phyloP scores from a whole-genome alignment of 1,139 yeast species.

The Debaryomyces nepalensis region DNA sequence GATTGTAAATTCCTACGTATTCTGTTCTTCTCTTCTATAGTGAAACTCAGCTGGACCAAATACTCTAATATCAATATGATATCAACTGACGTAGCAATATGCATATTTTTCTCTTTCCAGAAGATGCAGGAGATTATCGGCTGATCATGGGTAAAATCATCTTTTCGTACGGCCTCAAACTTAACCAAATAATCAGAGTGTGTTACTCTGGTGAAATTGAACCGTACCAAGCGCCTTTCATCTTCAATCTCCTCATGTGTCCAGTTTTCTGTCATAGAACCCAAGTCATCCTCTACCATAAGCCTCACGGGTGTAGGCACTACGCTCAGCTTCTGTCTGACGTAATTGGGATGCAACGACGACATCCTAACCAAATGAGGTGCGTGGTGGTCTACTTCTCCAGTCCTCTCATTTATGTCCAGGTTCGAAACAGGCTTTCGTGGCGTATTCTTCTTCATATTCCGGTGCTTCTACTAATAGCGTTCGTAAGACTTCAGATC shows the following conservation, averaged over 20 bases:
- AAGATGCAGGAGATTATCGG: constrained; percentile 62
- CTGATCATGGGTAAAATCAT: constrained; percentile 27
- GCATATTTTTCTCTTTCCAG: constrained; percentile 57
- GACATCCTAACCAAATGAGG: constrained; percentile 27
- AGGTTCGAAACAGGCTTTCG: neutral
- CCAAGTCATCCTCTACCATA: constrained; percentile 22
- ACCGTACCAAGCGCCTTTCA: constrained; percentile 43
- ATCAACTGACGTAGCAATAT: constrained; percentile 70
- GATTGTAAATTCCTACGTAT: constrained; percentile 71
- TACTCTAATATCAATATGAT: constrained; percentile 61
- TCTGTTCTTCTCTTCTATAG: constrained; percentile 71
- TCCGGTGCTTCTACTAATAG: too few species aligned
- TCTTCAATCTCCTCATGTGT: constrained; percentile 30
- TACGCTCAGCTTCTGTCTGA: constrained; percentile 21
- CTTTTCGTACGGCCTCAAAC: constrained; percentile 29
- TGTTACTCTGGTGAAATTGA: constrained; percentile 31
- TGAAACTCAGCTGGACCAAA: constrained; percentile 59
- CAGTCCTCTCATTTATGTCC: neutral
- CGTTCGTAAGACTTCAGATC: too few species aligned
- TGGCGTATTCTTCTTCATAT: neutral
- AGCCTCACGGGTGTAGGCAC: constrained; percentile 27
- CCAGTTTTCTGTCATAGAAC: constrained; percentile 41
- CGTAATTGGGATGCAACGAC: constrained; percentile 25
- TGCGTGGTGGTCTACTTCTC: constrained; percentile 1
- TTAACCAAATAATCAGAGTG: constrained; percentile 30